phyloP scores from a whole-genome alignment of 2,329 filamentous ascomycete genomes.

The Diplodia corticola region DNA sequence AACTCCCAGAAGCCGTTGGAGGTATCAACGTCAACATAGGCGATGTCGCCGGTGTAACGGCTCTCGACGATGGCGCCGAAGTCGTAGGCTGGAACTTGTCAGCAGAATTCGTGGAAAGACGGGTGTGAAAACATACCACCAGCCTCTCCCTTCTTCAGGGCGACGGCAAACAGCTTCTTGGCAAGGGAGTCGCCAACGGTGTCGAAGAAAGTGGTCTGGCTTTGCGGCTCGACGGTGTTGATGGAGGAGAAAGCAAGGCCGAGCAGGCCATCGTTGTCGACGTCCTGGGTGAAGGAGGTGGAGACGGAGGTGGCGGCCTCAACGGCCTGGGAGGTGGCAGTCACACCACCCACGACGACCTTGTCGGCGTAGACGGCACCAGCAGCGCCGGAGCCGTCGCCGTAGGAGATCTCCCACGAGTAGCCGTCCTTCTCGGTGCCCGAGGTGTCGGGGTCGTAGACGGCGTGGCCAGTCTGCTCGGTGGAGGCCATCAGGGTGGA shows the following conservation, averaged over 20 bases:
- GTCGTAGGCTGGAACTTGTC: slow-evolving; percentile 39
- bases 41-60: slow-evolving; percentile 60
- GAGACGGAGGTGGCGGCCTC: slow-evolving; percentile 65
- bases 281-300: slow-evolving; percentile 51
- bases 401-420: slow-evolving; percentile 64
- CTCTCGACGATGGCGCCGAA: slow-evolving; percentile 60
- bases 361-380: slow-evolving; percentile 67
- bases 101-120: background rate
- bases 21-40: slow-evolving; percentile 57
- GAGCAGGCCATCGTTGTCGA: slow-evolving; percentile 38
- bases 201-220: slow-evolving; percentile 61
- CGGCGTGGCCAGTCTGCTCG: slow-evolving; percentile 55
- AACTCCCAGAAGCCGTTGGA: slow-evolving; percentile 66
- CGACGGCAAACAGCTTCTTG: slow-evolving; percentile 58
- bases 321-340: slow-evolving; percentile 62
- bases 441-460: slow-evolving; percentile 58
- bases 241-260: slow-evolving; percentile 17
- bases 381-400: slow-evolving; percentile 63
- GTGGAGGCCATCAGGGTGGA: slow-evolving; percentile 56
- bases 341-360: slow-evolving; percentile 62
- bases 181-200: slow-evolving; percentile 56
- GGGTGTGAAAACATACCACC: background rate
- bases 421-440: slow-evolving; percentile 50
- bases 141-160: slow-evolving; percentile 52
- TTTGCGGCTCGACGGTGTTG: slow-evolving; percentile 50